Percentiles rank a stretch among this genome's conserved stretches.
Conservation (phyloP, 345 rosid genomes). For the Durio zibethinus region DNA sequence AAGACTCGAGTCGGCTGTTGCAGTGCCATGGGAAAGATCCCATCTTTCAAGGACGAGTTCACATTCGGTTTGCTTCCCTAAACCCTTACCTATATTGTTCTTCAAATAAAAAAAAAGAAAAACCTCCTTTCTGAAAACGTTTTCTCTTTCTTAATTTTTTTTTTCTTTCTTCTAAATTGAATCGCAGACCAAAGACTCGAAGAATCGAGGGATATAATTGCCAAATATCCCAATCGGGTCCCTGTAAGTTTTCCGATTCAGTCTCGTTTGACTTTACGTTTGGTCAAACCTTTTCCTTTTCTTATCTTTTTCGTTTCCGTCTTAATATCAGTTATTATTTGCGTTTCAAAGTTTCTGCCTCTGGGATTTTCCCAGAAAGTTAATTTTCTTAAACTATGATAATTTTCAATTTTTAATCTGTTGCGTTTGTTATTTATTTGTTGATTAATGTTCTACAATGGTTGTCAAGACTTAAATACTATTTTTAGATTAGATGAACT, state of each 20-base stretch:
- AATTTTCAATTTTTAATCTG: background rate
- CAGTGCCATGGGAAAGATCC: constrained; percentile 28
- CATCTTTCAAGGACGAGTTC: constrained; percentile 55
- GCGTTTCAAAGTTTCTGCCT: background rate
- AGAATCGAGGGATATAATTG: constrained; percentile 53
- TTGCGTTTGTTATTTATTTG: background rate
- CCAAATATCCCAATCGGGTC: constrained; percentile 54
- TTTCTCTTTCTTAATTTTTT: background rate
- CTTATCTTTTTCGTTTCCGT: background rate
- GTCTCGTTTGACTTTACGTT: background rate
- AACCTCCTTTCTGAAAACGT: background rate
- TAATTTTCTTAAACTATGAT: background rate
- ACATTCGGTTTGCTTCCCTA: constrained; percentile 42
- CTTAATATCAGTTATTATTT: background rate
- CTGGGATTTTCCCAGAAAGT: background rate
- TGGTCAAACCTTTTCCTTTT: background rate
- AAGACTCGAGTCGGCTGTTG: background rate
- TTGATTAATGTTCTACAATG: background rate
- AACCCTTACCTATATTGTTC: background rate
- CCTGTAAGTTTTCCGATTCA: constrained; percentile 42
- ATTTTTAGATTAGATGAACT: background rate
- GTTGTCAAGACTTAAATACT: background rate
- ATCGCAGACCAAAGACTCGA: constrained; percentile 51
- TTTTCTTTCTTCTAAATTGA: background rate
- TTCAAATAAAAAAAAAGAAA: background rate